Percentiles rank a stretch among this genome's conserved stretches.
Evolutionary conservation across 108 stramenopile species (phyloP).

Genomic region (Epipyxis sp.): DNA sequence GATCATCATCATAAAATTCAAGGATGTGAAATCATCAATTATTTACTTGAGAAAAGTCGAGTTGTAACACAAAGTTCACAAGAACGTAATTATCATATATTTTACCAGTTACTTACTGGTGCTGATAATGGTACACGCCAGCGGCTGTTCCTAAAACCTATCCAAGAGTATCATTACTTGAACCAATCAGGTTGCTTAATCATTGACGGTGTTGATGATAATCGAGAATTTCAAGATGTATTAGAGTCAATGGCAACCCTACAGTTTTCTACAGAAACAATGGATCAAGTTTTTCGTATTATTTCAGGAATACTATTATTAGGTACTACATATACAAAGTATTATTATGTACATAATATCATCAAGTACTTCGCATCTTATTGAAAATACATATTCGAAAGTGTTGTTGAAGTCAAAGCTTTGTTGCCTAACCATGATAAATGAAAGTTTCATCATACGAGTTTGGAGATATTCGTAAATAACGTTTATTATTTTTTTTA

Average conservation of each 20-base stretch:
- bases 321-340: not conserved
- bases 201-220: conserved; percentile 29
- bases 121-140: not conserved
- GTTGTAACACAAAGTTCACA: conserved; percentile 33
- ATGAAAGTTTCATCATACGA: too few relatives aligned
- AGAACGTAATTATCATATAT: conserved; percentile 48
- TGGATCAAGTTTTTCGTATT: not conserved
- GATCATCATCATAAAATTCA: not conserved
- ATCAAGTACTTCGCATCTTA: too few relatives aligned
- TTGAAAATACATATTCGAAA: too few relatives aligned
- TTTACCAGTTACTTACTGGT: conserved; percentile 41
- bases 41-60: conserved; percentile 41
- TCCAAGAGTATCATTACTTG: conserved; percentile 67
- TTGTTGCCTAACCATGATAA: too few relatives aligned
- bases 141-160: not conserved
- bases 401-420: too few relatives aligned
- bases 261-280: conserved; percentile 22
- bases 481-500: too few relatives aligned
- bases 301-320: conserved; percentile 7
- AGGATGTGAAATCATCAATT: conserved; percentile 40
- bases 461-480: too few relatives aligned
- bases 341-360: too few relatives aligned
- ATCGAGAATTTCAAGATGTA: conserved; percentile 2
- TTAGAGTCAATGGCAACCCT: conserved; percentile 19
- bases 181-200: conserved; percentile 61